Base-by-base conservation (phyloP, 2,329 filamentous ascomycete species). In the Fusarium stilboides region DNA sequence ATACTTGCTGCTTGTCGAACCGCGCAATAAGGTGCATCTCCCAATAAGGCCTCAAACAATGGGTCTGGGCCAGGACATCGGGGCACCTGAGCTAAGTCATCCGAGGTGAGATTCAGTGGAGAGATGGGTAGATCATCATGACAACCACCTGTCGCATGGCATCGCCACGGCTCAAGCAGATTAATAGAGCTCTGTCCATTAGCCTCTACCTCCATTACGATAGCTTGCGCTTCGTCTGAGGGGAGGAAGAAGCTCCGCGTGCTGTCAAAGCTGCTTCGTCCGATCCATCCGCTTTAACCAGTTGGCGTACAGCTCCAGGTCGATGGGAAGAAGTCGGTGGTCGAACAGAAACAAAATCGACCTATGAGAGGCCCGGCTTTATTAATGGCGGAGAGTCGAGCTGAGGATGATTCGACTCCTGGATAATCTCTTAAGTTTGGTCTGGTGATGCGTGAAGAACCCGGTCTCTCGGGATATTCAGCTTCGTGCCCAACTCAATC, bases 171-270 rank as follows among this genome's bases (percentile, higher is more conserved):
- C 65, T 75, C 72, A 42, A 75, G 67, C 47, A 74, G 55, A 47
- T 64, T 68, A 33, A 71, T 64, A 44, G 73, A 70, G 51, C 39
- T 71, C 67, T 74, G 71, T n/a, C 62, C 61, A 45, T 62, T 74
- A 14, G 69, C 49, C 52, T 71, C 72, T 64, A 75, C 65, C 63
- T 75, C 72, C 70, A 74, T 75, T 28, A 64, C 70, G 46, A 74
- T 60, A 72, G 68, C 66, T 68, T 63, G 42, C 63, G 59, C 70
- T 72, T 69, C 68, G 70, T 37, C 42, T 62, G 46, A 63, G 61
- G 60, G 62, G 60, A 56, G 60, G 57, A 64, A 57, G 59, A 59
- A 57, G 57, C 70, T 72, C 68, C 70, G 55, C 50, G 58, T 58
- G 57, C 58, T 52, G 58, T 74, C 59, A 74, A 59, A 69, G 63